A percentile compares a stretch with the other conserved stretches of the same genome.
Evolutionary conservation across 164 flowering plant genomes (phyloP).

Genomic region (Sextonia rubra): DNA sequence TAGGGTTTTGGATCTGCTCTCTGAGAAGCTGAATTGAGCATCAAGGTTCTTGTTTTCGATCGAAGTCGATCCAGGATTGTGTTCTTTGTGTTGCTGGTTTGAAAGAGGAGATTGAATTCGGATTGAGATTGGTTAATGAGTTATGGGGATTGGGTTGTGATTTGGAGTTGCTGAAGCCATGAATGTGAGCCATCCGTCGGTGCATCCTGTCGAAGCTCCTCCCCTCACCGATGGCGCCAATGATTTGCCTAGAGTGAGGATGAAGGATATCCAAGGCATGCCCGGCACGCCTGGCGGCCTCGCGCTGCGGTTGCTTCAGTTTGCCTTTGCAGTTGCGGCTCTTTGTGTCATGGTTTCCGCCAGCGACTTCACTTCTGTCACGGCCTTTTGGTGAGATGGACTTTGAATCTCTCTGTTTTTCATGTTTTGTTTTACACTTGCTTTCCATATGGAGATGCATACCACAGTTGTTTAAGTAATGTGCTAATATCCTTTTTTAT

Average conservation of each 20-base stretch:
- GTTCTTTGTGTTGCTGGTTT: background rate
- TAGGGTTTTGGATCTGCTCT: background rate
- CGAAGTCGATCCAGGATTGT: background rate
- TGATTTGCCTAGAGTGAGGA: conserved; percentile 47
- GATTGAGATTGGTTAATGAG: background rate
- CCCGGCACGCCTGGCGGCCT: conserved; percentile 78
- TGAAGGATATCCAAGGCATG: conserved; percentile 89
- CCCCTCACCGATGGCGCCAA: conserved; percentile 37
- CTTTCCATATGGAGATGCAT: background rate
- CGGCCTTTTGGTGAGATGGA: conserved; percentile 65
- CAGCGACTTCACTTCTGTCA: conserved; percentile 72
- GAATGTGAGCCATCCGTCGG: conserved; percentile 74
- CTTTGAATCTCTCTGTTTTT: background rate
- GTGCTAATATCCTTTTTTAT: too few relatives aligned
- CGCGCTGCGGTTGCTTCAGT: conserved; percentile 50
- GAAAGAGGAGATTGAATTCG: too few relatives aligned
- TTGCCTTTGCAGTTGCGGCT: conserved; percentile 55
- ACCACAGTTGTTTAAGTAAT: too few relatives aligned
- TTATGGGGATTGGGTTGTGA: background rate
- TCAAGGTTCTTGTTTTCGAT: background rate
- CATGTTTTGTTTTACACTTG: background rate
- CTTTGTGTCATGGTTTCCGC: conserved; percentile 74
- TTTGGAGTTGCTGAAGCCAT: conserved; percentile 21
- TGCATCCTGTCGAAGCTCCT: conserved; percentile 80
- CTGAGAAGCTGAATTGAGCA: background rate